Percentiles rank a stretch among this genome's conserved stretches.
Evolutionary conservation across 2,329 filamentous ascomycete species (phyloP).

Genomic region (Zelopaecilomyces penicillatus): DNA sequence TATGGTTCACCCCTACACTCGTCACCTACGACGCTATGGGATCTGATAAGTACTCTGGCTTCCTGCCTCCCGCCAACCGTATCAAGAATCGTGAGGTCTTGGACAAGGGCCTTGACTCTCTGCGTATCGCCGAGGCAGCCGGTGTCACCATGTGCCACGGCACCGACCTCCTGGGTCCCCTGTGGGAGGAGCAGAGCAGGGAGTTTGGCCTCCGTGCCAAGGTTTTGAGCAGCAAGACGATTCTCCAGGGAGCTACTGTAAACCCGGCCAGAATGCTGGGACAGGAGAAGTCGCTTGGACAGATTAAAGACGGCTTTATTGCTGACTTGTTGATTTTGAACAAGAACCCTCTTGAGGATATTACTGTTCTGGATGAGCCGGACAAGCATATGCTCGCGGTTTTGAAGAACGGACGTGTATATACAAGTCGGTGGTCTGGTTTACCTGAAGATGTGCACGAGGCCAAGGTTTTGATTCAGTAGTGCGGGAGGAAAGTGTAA

Average conservation of each 20-base stretch:
- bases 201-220: constrained; percentile 23
- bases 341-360: constrained; percentile 46
- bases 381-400: constrained; percentile 41
- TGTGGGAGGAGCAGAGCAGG: constrained; percentile 22
- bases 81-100: constrained; percentile 45
- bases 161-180: constrained; percentile 27
- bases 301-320: constrained; percentile 39
- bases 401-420: constrained; percentile 44
- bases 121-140: constrained; percentile 41
- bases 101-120: constrained; percentile 33
- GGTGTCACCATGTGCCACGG: constrained; percentile 50
- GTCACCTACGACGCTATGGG: constrained; percentile 43
- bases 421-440: constrained; percentile 19
- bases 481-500: neutral
- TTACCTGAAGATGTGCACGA: constrained; percentile 9
- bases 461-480: neutral
- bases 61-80: constrained; percentile 33
- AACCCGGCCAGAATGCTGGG: constrained; percentile 42
- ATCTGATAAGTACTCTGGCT: constrained; percentile 32
- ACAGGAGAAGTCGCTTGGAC: constrained; percentile 38
- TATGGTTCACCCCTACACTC: constrained; percentile 46
- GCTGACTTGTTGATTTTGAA: constrained; percentile 47
- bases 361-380: constrained; percentile 39
- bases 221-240: constrained; percentile 14
- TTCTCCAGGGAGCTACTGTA: constrained; percentile 27